Evolutionary conservation across 208 protist species (phyloP).

Genomic region (Naegleria lovaniensis): DNA sequence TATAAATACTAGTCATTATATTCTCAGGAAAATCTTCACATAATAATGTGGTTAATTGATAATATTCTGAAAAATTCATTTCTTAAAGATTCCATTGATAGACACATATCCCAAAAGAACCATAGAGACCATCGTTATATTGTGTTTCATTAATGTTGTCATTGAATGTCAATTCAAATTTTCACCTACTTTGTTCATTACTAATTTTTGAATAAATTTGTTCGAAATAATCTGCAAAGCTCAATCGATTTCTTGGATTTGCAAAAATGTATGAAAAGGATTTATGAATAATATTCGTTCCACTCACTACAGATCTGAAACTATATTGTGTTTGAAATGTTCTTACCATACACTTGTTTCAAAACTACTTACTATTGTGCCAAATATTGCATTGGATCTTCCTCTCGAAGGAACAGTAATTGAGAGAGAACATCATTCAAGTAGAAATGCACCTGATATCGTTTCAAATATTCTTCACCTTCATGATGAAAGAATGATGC

Average conservation of each 20-base stretch:
- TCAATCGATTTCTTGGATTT: not conserved
- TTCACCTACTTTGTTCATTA: conserved; percentile 2
- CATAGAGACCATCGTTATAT: no score
- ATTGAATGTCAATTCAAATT: no score
- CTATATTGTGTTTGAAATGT: not conserved
- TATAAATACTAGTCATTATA: not conserved
- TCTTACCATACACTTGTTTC: not conserved
- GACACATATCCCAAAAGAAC: no score
- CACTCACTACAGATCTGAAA: not conserved
- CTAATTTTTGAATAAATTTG: conserved; percentile 13
- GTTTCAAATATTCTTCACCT: not conserved
- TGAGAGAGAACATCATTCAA: not conserved
- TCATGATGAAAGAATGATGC: not conserved
- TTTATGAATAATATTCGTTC: not conserved
- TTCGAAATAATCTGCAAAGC: not conserved
- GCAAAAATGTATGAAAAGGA: not conserved
- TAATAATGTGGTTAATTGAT: not conserved
- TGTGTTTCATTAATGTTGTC: no score
- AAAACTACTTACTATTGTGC: not conserved
- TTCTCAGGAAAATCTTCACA: not conserved
- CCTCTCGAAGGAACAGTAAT: not conserved
- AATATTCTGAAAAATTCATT: not conserved
- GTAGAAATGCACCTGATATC: not conserved
- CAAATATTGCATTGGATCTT: not conserved
- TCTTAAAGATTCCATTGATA: not conserved